phyloP scores from a whole-genome alignment of 2,329 filamentous ascomycete genomes.

The Ophiostoma montium region DNA sequence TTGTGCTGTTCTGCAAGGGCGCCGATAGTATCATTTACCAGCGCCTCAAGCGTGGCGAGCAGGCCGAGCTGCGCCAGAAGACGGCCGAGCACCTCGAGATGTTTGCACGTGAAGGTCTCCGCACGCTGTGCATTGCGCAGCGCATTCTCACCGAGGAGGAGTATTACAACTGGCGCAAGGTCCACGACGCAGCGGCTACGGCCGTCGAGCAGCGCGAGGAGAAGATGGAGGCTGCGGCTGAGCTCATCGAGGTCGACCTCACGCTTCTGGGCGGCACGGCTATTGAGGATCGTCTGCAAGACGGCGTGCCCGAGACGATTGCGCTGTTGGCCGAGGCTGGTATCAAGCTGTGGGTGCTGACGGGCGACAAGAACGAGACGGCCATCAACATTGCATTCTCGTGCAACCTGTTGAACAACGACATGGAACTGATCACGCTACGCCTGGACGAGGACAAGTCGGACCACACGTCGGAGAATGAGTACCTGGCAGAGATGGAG shows the following conservation, averaged over 20 bases:
- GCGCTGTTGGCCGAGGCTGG: constrained; percentile 79
- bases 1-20: constrained; percentile 91
- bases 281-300: constrained; percentile 92
- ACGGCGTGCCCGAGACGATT: constrained; percentile 93
- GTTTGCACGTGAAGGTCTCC: constrained; percentile 88
- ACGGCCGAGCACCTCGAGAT: constrained; percentile 94
- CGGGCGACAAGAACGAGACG: constrained; percentile 96
- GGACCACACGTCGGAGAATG: constrained; percentile 31
- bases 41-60: constrained; percentile 70
- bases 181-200: constrained; percentile 76
- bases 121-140: constrained; percentile 88
- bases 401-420: constrained; percentile 91
- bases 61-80: constrained; percentile 63
- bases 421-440: constrained; percentile 91
- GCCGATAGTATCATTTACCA: constrained; percentile 97
- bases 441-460: constrained; percentile 65
- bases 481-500: constrained; percentile 44
- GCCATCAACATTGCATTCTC: constrained; percentile 99
- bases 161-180: constrained; percentile 70
- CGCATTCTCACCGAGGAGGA: constrained; percentile 67
- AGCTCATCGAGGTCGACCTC: constrained; percentile 81
- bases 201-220: constrained; percentile 79
- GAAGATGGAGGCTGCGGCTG: constrained; percentile 79
- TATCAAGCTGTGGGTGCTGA: constrained; percentile 97
- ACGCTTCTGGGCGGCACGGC: constrained; percentile 84